These are phyloP conservation scores for Candida montana DNA, from an alignment of 805 yeast genomes.

Conservation along the genomic window DNA sequence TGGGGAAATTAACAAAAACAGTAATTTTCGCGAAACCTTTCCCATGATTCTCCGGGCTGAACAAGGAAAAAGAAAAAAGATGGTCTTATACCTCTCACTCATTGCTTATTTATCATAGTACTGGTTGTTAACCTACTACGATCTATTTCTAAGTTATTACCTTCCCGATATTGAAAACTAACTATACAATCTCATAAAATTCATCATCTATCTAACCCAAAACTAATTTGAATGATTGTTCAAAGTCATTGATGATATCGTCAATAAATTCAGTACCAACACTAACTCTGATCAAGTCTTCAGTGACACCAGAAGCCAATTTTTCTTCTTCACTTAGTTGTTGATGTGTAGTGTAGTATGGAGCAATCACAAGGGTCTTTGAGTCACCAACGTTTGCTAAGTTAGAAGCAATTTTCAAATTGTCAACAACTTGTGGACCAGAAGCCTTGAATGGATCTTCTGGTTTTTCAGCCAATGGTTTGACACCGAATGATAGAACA, in stretches of 20 bases:
- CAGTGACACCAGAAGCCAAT: slow-evolving; percentile 77
- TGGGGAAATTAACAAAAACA: neutral
- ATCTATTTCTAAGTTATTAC: no score
- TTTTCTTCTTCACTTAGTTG: slow-evolving; percentile 83
- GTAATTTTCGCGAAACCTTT: neutral
- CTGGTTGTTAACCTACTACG: no score
- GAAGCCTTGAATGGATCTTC: slow-evolving; percentile 63
- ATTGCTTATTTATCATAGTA: no score
- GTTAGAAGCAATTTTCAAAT: slow-evolving; percentile 79
- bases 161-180: no score
- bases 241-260: slow-evolving; percentile 84
- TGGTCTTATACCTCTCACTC: no score
- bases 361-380: slow-evolving; percentile 92
- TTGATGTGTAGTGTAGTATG: slow-evolving; percentile 93
- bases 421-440: slow-evolving; percentile 81
- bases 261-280: slow-evolving; percentile 91
- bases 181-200: no score
- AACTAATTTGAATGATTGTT: slow-evolving; percentile 71
- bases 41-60: neutral
- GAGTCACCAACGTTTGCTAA: slow-evolving; percentile 97
- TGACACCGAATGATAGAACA: slow-evolving; percentile 84
- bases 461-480: slow-evolving; percentile 49
- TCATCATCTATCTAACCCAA: slow-evolving; percentile 26
- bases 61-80: no score
- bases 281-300: slow-evolving; percentile 82